Evolutionary conservation across 345 rosid species (phyloP).

Genomic region (Garcia nutans): DNA sequence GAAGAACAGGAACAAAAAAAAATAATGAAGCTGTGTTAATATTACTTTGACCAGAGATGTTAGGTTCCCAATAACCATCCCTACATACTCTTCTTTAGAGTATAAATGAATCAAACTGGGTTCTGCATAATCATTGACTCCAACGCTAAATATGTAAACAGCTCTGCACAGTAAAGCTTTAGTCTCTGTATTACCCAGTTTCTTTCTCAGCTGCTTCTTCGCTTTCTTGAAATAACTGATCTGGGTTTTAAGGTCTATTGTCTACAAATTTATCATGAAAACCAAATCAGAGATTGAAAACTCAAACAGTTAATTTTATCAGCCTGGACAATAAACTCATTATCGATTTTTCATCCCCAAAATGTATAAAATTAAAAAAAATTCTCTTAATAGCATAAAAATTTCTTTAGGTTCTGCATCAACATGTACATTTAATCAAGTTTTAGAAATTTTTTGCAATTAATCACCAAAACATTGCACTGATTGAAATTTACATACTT

Average conservation of each 20-base stretch:
- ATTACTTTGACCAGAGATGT: conserved; percentile 25
- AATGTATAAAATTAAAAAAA: no score
- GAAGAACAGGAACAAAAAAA: neutral
- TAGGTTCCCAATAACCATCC: conserved; percentile 30
- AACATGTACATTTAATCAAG: no score
- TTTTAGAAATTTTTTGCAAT: no score
- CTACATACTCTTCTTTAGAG: conserved; percentile 24
- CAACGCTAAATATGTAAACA: neutral
- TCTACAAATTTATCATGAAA: no score
- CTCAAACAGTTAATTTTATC: no score
- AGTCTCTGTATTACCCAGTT: conserved; percentile 11
- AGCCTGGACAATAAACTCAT: no score
- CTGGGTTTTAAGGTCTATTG: conserved; percentile 26
- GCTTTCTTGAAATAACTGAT: conserved; percentile 20
- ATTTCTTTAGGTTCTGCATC: no score
- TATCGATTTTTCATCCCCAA: no score
- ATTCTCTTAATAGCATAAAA: no score
- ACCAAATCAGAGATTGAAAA: no score
- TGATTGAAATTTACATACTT: neutral
- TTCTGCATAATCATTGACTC: neutral
- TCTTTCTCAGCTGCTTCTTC: conserved; percentile 13
- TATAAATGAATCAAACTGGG: conserved; percentile 15
- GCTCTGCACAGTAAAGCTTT: neutral
- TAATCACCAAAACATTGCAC: no score
- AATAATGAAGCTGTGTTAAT: neutral